A percentile compares a stretch with the other conserved stretches of the same genome.
Evolutionary conservation across 805 yeast genomes (phyloP).

Genomic region (Cyberlindnera euphorbiae): DNA sequence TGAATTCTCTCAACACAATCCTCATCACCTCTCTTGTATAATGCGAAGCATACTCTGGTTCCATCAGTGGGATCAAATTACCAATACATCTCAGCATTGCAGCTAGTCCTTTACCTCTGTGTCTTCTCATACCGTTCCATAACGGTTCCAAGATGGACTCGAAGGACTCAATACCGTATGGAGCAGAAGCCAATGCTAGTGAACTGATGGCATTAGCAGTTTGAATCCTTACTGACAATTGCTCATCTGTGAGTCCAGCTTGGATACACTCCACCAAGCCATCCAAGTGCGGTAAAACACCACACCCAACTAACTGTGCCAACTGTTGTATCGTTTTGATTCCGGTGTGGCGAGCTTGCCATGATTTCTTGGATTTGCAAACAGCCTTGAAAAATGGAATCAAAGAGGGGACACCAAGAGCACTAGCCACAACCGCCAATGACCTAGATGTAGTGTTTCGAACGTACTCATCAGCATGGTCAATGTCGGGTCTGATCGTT

Average conservation of each 20-base stretch:
- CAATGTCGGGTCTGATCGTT: constrained; percentile 75
- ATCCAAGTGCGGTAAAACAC: constrained; percentile 68
- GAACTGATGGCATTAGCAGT: constrained; percentile 70
- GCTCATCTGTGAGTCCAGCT: constrained; percentile 61
- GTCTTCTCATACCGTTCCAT: constrained; percentile 74
- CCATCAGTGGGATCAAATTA: constrained; percentile 79
- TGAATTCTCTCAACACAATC: constrained; percentile 65
- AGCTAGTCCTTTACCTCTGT: constrained; percentile 74
- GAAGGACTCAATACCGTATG: constrained; percentile 88
- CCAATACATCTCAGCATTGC: constrained; percentile 77
- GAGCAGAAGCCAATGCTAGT: constrained; percentile 76
- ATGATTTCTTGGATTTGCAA: constrained; percentile 65
- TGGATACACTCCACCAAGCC: constrained; percentile 58
- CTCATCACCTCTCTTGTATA: constrained; percentile 72
- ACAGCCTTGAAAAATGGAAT: constrained; percentile 83
- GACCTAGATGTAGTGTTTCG: constrained; percentile 73
- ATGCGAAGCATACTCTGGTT: constrained; percentile 70
- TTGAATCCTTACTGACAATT: constrained; percentile 57
- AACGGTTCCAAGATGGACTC: constrained; percentile 63
- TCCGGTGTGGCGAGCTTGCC: constrained; percentile 86
- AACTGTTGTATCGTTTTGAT: constrained; percentile 71
- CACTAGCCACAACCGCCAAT: constrained; percentile 77
- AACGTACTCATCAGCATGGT: constrained; percentile 74
- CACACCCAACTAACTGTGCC: constrained; percentile 62
- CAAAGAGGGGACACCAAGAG: constrained; percentile 66